Evolutionary conservation across 2,329 filamentous ascomycete species (phyloP).

Genomic region (Fusarium metavorans): DNA sequence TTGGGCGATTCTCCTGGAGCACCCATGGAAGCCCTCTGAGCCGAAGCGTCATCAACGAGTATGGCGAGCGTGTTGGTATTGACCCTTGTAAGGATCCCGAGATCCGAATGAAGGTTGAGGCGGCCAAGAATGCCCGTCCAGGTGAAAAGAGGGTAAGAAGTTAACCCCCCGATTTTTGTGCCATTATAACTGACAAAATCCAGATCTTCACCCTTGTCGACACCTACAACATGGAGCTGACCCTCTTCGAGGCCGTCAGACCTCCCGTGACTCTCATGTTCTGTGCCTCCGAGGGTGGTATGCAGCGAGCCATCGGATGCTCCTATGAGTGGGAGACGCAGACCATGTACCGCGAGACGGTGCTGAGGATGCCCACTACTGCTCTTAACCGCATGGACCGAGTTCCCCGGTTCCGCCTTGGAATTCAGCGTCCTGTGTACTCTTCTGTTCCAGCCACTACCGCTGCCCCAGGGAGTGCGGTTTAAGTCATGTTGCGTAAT

Average conservation of each 20-base stretch:
- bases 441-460: conserved; percentile 28
- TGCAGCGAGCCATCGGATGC: conserved; percentile 44
- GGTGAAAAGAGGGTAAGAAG: conserved; percentile 45
- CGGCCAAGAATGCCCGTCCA: conserved; percentile 43
- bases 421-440: conserved; percentile 38
- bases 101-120: conserved; percentile 42
- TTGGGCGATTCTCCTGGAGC: conserved; percentile 46
- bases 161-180: background rate
- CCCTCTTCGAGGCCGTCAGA: conserved; percentile 49
- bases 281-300: conserved; percentile 44
- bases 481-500: background rate
- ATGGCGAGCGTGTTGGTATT: conserved; percentile 43
- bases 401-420: conserved; percentile 42
- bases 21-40: conserved; percentile 46
- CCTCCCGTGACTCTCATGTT: conserved; percentile 44
- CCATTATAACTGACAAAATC: background rate
- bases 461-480: conserved; percentile 1
- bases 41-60: conserved; percentile 40
- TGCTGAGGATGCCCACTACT: conserved; percentile 40
- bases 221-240: conserved; percentile 51
- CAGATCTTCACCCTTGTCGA: conserved; percentile 53
- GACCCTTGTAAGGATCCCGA: conserved; percentile 43
- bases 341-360: conserved; percentile 45
- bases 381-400: conserved; percentile 42
- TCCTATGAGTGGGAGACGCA: conserved; percentile 45